Evolutionary conservation across 1,284 basidiomycete genomes (phyloP), one percentile per base, ranked within the genome.

Genomic region (Cerioporus squamosus): DNA sequence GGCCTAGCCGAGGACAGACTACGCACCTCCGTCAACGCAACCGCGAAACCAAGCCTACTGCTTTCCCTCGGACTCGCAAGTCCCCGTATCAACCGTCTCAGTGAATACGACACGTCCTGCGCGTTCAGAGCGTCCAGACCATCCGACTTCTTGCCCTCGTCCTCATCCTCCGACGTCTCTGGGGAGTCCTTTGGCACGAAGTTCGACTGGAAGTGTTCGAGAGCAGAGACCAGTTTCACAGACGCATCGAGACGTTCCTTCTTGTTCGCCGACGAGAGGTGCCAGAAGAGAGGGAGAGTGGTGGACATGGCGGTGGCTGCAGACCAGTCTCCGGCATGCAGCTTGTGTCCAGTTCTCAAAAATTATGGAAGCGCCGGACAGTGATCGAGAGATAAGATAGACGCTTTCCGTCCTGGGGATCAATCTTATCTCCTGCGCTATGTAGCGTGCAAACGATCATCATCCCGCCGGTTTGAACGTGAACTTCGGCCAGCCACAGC

Each of bases 41-140:
- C 96, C 8, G 96, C 94, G 72, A 98, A 99, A 14, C 97, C 97
- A 36, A 97, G 78, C 64, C 97, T 79, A 71, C 94, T 95, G 74
- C 93, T 95, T 74, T 98, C 95, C 64, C 96, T 81, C 2, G 95
- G 92, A 74, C 93, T 95, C 0, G 92, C 94, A 24, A 99, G 79
- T 18, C 97, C 97, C 43, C 94, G 81, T 31, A 96, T 79, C 29
- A 97, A 81, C 36, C 95, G 77, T 60, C 93, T 85, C 68, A 97
- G 86, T 6, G 93, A 91, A 71, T 97, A 97, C 6, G 91, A 86
- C 0, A 96, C 93, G 77, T 97, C 95, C 64, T 90, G 87, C 5
- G 93, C 89, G 74, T 96, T 95, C 52, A 88, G 69, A 12, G 72
- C 70, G 64, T 93, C 85, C 51, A 88, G 71, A 44, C 79, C 75